Percentiles rank a stretch among this genome's conserved stretches.
phyloP scores from a whole-genome alignment of 2,329 filamentous ascomycete species.

The Paraphaeosphaeria minitans region DNA sequence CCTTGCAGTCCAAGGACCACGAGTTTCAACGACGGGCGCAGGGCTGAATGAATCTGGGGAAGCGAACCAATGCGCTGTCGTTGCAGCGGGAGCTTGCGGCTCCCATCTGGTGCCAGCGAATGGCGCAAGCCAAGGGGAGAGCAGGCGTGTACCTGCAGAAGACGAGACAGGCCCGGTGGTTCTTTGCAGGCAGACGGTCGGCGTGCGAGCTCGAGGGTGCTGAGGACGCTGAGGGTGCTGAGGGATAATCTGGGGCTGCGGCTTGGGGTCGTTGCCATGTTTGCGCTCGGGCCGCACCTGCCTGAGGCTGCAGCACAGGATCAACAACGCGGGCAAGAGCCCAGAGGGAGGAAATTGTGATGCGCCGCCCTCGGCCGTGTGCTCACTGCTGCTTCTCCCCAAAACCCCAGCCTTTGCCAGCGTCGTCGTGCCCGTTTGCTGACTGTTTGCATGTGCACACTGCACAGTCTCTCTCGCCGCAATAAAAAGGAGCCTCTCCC shows the following conservation, averaged over 20 bases:
- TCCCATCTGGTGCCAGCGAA: slow-evolving; percentile 2
- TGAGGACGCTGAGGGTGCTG: too few species aligned
- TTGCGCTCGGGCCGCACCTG: slow-evolving; percentile 9
- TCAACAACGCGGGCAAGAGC: slow-evolving; percentile 9
- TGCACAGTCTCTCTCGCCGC: background rate
- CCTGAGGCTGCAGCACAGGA: slow-evolving; percentile 6
- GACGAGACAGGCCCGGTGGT: background rate
- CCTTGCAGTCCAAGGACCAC: background rate
- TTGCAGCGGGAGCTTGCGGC: slow-evolving; percentile 2
- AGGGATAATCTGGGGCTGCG: background rate
- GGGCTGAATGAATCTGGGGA: slow-evolving; percentile 16
- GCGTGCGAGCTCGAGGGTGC: background rate
- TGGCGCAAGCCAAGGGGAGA: background rate
- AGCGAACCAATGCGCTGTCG: slow-evolving; percentile 23
- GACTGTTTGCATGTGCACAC: slow-evolving; percentile 2
- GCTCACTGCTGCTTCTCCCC: too few species aligned
- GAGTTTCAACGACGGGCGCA: background rate
- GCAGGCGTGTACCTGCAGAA: slow-evolving; percentile 9
- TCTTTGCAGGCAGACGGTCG: background rate
- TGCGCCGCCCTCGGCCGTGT: background rate
- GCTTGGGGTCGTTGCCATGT: slow-evolving; percentile 8
- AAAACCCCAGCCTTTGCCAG: background rate
- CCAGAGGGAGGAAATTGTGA: too few species aligned
- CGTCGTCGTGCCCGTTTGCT: background rate
- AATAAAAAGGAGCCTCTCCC: background rate